Conservation (phyloP, 129 eudicot genomes). For the Heracleum sosnowskyi region DNA sequence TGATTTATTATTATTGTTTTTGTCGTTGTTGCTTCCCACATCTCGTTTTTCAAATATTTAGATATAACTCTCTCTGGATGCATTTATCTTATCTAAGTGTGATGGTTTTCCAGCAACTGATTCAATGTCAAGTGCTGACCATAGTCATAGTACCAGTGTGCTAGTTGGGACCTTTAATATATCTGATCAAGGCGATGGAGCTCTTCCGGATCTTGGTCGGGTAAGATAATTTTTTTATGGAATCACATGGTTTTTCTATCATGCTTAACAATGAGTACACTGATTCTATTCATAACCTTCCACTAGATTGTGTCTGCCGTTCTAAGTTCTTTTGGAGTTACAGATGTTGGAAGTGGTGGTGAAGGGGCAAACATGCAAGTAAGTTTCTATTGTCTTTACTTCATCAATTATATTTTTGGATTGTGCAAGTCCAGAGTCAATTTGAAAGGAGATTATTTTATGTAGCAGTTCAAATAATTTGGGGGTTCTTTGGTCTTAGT, state of each 20-base stretch:
- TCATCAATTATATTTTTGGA: not conserved
- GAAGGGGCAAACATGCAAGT: conserved; percentile 58
- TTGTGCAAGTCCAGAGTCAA: not conserved
- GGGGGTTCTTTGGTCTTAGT: not conserved
- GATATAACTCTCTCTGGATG: not conserved
- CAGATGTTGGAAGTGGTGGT: conserved; percentile 45
- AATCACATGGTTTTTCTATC: not conserved
- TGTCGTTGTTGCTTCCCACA: too few relatives aligned
- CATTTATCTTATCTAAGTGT: not conserved
- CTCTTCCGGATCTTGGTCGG: conserved; percentile 69
- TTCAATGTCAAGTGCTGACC: conserved; percentile 47
- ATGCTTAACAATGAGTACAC: conserved; percentile 2
- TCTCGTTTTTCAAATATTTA: not conserved
- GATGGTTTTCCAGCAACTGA: conserved; percentile 45
- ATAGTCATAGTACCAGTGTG: conserved; percentile 45
- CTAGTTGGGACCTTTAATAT: conserved; percentile 72
- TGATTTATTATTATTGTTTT: too few relatives aligned
- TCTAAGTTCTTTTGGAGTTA: conserved; percentile 60
- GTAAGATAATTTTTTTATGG: conserved; percentile 30
- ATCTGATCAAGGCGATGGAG: conserved; percentile 79
- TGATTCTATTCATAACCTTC: conserved; percentile 9
- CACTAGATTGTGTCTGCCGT: conserved; percentile 77
- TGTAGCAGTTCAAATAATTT: not conserved
- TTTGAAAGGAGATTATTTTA: not conserved
- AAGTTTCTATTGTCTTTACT: conserved; percentile 25